Conservation (phyloP, 768 basidiomycete genomes). For the Boletus sp. region DNA sequence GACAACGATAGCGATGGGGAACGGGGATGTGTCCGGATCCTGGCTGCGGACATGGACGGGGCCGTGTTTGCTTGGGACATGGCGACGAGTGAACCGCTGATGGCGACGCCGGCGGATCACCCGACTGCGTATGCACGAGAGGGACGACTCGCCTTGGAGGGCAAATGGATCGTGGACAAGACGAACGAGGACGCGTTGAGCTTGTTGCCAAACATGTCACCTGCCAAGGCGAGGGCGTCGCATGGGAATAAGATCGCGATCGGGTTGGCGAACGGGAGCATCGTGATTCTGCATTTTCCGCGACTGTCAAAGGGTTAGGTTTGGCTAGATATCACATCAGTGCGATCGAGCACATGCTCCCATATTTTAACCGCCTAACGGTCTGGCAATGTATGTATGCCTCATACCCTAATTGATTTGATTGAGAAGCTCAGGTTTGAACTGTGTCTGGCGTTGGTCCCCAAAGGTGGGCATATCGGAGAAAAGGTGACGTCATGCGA, state of each 20-base stretch:
- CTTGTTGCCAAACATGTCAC: conserved; percentile 32
- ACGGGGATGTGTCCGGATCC: conserved; percentile 10
- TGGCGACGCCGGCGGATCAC: conserved; percentile 20
- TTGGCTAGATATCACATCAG: not conserved
- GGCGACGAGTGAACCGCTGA: conserved; percentile 18
- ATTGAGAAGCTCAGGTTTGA: no score
- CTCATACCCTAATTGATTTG: no score
- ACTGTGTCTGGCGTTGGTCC: no score
- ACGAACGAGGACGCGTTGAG: conserved; percentile 12
- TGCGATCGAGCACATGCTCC: no score
- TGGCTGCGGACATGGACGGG: conserved; percentile 24
- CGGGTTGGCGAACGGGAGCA: conserved; percentile 29
- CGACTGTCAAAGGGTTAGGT: not conserved
- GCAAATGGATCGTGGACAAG: conserved; percentile 26
- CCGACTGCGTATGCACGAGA: conserved; percentile 5
- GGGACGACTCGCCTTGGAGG: conserved; percentile 17
- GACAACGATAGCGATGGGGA: not conserved
- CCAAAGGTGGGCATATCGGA: no score
- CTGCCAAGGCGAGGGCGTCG: conserved; percentile 22
- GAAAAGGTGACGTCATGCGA: no score
- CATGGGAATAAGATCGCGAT: conserved; percentile 23
- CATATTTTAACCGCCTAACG: no score
- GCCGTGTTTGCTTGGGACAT: conserved; percentile 29
- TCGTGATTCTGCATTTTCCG: conserved; percentile 29
- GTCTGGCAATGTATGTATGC: no score